Conservation (phyloP, 75 land plant genomes). For the Isoetes taiwanensis region DNA sequence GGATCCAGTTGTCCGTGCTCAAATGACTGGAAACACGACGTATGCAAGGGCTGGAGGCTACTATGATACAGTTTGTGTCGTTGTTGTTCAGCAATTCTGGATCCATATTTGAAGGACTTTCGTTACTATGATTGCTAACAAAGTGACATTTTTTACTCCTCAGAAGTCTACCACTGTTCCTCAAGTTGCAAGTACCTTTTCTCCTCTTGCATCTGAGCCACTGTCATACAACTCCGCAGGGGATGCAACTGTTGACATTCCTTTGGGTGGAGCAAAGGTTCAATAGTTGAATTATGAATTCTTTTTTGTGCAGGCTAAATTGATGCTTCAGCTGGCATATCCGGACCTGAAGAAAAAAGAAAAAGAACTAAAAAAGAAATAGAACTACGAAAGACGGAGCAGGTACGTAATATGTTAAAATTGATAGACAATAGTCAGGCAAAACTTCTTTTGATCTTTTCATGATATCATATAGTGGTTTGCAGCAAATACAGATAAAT, state of each 20-base stretch:
- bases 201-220: slow-evolving; percentile 78
- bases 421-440: too few species aligned
- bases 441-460: too few species aligned
- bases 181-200: slow-evolving; percentile 45
- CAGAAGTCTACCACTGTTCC: slow-evolving; percentile 29
- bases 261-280: slow-evolving; percentile 60
- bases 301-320: background rate
- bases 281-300: background rate
- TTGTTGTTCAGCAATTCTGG: too few species aligned
- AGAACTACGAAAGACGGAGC: slow-evolving; percentile 66
- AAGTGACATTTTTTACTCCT: slow-evolving; percentile 6
- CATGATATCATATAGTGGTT: too few species aligned
- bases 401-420: too few species aligned
- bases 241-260: slow-evolving; percentile 53
- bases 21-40: slow-evolving; percentile 3
- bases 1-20: slow-evolving; percentile 5
- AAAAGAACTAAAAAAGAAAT: slow-evolving; percentile 83
- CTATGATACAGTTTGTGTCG: background rate
- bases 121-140: background rate
- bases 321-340: background rate
- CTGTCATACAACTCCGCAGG: slow-evolving; percentile 44
- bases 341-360: slow-evolving; percentile 87
- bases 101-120: background rate
- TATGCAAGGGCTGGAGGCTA: background rate
- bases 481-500: too few species aligned